phyloP scores from a whole-genome alignment of 2,329 filamentous ascomycete species.

The Cercospora sp. region DNA sequence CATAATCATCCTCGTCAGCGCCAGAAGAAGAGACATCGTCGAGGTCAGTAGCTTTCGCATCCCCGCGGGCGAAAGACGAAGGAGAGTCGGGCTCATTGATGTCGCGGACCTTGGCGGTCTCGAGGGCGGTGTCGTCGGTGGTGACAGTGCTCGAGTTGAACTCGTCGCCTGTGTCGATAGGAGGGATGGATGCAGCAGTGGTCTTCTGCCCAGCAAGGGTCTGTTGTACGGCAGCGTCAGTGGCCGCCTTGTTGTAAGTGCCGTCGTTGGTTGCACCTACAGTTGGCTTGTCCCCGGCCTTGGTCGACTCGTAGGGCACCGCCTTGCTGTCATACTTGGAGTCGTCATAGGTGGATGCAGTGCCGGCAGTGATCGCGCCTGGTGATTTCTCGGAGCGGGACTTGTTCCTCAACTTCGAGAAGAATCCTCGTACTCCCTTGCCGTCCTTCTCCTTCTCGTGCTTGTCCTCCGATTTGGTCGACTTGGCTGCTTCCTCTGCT shows the following conservation, averaged over 20 bases:
- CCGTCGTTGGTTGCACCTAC: constrained; percentile 12
- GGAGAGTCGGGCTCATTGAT: constrained; percentile 22
- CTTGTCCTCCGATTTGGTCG: constrained; percentile 9
- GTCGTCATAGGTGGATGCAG: constrained; percentile 8
- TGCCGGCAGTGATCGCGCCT: constrained; percentile 12
- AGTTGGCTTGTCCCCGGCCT: constrained; percentile 20
- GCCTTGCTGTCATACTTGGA: constrained; percentile 14
- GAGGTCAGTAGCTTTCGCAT: constrained; percentile 18
- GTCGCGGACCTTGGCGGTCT: constrained; percentile 16
- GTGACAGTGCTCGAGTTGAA: constrained; percentile 12
- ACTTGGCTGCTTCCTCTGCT: constrained; percentile 7
- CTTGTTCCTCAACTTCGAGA: constrained; percentile 32
- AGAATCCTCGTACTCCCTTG: constrained; percentile 35
- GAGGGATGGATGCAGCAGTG: constrained; percentile 13
- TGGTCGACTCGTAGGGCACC: constrained; percentile 21
- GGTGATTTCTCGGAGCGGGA: constrained; percentile 26
- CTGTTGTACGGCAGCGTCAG: constrained; percentile 13
- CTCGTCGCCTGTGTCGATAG: constrained; percentile 19
- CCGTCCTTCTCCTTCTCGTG: constrained; percentile 13
- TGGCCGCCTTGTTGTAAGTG: constrained; percentile 14
- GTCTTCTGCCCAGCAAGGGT: not conserved
- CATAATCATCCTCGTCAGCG: constrained; percentile 35
- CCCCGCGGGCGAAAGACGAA: constrained; percentile 31
- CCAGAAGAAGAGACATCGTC: constrained; percentile 35
- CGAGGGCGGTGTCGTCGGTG: constrained; percentile 24